A percentile compares a stretch with the other conserved stretches of the same genome.
phyloP scores from a whole-genome alignment of 495 filamentous ascomycete species.

The Immersiella caudata region DNA sequence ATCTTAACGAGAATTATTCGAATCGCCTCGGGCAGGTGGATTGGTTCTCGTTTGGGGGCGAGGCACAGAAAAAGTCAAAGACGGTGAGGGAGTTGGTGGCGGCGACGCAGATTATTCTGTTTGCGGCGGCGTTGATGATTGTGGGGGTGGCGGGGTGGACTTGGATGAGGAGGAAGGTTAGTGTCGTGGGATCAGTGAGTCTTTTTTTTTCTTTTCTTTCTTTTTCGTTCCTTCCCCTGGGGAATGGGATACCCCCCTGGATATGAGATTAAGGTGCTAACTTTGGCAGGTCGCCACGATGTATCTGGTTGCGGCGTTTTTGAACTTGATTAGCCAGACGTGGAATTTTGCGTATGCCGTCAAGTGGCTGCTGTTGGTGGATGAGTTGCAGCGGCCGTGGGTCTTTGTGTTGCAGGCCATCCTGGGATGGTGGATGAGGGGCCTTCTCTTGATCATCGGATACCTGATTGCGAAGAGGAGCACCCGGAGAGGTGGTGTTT shows the following conservation, averaged over 20 bases:
- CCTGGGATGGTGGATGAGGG: conserved; percentile 7
- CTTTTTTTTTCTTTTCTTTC: not conserved
- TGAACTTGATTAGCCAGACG: conserved; percentile 13
- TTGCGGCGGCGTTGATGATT: conserved; percentile 8
- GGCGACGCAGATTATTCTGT: conserved; percentile 7
- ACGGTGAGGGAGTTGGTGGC: not conserved
- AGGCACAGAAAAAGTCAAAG: not conserved
- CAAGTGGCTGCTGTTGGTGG: conserved; percentile 4
- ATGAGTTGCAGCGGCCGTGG: not conserved
- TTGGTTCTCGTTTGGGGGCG: not conserved
- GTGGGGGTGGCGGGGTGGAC: conserved; percentile 1
- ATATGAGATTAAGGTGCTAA: not conserved
- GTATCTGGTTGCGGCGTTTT: conserved; percentile 6
- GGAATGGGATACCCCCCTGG: no score
- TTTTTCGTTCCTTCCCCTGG: no score
- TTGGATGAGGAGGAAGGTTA: conserved; percentile 3
- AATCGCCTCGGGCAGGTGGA: not conserved
- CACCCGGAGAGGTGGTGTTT: not conserved
- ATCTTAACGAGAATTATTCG: conserved; percentile 5
- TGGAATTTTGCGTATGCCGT: conserved; percentile 9
- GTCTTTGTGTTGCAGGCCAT: conserved; percentile 8
- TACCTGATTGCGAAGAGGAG: conserved; percentile 5
- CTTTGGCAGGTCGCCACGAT: not conserved
- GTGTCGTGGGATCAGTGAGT: not conserved
- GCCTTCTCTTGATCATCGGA: not conserved